Percentiles rank a stretch among this genome's conserved stretches.
These are phyloP conservation scores for Phytopythium sindhum DNA, from an alignment of 352 stramenopile genomes.

Conservation along the genomic window DNA sequence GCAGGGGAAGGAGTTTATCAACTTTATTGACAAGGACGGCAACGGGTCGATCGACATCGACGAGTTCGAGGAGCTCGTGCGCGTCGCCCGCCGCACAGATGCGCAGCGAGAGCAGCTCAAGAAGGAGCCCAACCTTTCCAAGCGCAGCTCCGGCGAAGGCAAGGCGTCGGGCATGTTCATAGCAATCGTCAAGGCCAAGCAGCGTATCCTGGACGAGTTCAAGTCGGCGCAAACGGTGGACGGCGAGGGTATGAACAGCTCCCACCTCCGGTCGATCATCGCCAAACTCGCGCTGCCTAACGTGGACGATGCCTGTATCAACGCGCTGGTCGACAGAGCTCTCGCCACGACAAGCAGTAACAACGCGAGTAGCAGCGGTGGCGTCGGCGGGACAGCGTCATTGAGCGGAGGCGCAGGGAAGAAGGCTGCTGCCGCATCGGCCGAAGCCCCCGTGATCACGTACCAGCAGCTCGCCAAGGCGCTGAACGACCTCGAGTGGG, in stretches of 20 bases:
- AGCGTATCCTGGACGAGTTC: slow-evolving; percentile 67
- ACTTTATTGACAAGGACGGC: slow-evolving; percentile 79
- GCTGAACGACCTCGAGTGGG: slow-evolving; percentile 61
- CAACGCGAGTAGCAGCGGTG: background rate
- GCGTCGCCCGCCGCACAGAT: slow-evolving; percentile 62
- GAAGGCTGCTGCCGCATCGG: background rate
- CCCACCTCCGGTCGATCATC: slow-evolving; percentile 47
- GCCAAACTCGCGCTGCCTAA: slow-evolving; percentile 43
- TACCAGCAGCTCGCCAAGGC: slow-evolving; percentile 47
- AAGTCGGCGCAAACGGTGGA: slow-evolving; percentile 36
- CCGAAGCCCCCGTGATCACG: slow-evolving; percentile 19
- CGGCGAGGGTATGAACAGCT: slow-evolving; percentile 29
- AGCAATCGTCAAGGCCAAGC: slow-evolving; percentile 32
- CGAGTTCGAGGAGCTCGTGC: slow-evolving; percentile 82
- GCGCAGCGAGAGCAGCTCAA: slow-evolving; percentile 71
- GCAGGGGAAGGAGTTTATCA: slow-evolving; percentile 67
- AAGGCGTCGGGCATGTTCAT: slow-evolving; percentile 41
- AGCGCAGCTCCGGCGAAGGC: slow-evolving; percentile 23
- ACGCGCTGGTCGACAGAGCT: slow-evolving; percentile 39
- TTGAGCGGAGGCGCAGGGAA: background rate
- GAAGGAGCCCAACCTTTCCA: slow-evolving; percentile 49
- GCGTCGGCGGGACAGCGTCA: background rate
- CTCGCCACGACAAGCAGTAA: slow-evolving; percentile 10
- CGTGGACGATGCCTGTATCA: slow-evolving; percentile 43
- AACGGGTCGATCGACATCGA: slow-evolving; percentile 84